phyloP scores from a whole-genome alignment of 441 rosid genomes.

The Eutrema salsugineum region DNA sequence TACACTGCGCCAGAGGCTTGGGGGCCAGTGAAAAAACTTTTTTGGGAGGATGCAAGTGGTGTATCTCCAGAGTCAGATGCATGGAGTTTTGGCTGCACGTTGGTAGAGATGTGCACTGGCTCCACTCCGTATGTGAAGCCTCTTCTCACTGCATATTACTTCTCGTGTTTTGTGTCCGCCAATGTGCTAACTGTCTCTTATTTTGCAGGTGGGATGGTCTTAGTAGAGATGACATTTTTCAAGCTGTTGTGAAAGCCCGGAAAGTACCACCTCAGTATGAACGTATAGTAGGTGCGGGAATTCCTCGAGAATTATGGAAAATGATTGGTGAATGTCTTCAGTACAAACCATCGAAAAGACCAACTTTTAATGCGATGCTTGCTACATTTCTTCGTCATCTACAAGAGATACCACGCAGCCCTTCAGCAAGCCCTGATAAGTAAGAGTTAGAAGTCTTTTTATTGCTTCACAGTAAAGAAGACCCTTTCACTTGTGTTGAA shows the following conservation, averaged over 20 bases:
- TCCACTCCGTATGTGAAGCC: constrained; percentile 81
- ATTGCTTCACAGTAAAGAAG: neutral
- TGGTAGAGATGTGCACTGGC: constrained; percentile 99
- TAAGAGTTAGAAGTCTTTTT: constrained; percentile 38
- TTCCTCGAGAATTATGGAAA: constrained; percentile 95
- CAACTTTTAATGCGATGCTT: constrained; percentile 88
- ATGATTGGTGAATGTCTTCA: constrained; percentile 99
- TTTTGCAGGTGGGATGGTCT: constrained; percentile 90
- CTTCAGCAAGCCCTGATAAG: constrained; percentile 94
- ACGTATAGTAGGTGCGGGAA: constrained; percentile 97
- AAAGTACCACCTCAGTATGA: constrained; percentile 97
- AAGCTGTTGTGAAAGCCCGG: constrained; percentile 83
- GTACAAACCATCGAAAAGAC: constrained; percentile 89
- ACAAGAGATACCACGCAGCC: constrained; percentile 92
- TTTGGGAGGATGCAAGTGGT: constrained; percentile 97
- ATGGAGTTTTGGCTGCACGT: constrained; percentile 99
- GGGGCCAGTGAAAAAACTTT: constrained; percentile 95
- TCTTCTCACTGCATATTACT: constrained; percentile 8
- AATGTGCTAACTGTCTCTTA: constrained; percentile 19
- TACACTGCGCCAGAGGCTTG: constrained; percentile 98
- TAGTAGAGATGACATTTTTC: constrained; percentile 90
- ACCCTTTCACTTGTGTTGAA: neutral
- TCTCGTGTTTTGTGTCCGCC: constrained; percentile 9
- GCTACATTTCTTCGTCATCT: constrained; percentile 89
- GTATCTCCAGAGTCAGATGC: constrained; percentile 96